phyloP scores from a whole-genome alignment of 345 rosid genomes.

The Eucalyptus grandis region DNA sequence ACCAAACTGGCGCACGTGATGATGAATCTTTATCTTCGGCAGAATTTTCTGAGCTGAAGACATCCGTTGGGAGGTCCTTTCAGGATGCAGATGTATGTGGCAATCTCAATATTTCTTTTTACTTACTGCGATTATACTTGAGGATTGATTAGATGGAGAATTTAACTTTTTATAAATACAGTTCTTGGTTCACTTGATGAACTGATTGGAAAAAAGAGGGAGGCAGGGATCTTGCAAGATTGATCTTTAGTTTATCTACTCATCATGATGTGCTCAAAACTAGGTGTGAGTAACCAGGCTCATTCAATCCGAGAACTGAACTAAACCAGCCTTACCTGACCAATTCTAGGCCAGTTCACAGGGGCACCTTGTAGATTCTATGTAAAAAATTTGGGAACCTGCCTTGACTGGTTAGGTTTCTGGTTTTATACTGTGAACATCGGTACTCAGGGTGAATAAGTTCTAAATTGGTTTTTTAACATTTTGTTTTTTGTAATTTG shows the following conservation, averaged over 20 bases:
- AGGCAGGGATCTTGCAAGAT: background rate
- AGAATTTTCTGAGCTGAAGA: constrained; percentile 40
- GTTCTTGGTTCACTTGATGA: background rate
- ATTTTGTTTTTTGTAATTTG: background rate
- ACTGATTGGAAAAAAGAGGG: background rate
- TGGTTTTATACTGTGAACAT: background rate
- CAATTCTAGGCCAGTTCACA: background rate
- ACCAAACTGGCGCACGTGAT: constrained; percentile 13
- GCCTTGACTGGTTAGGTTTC: background rate
- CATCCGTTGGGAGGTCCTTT: constrained; percentile 23
- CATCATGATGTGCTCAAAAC: background rate
- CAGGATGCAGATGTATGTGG: background rate
- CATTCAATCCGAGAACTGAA: background rate
- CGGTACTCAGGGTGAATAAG: background rate
- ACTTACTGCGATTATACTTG: background rate
- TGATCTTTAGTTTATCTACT: background rate
- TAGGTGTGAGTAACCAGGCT: background rate
- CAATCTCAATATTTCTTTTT: background rate
- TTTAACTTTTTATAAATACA: background rate
- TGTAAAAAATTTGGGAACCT: background rate
- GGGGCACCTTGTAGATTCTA: background rate
- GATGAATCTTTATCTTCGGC: constrained; percentile 34
- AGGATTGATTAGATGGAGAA: background rate
- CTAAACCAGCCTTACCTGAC: background rate
- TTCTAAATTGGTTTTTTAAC: background rate